Conservation (phyloP, 1,139 yeast genomes). For the Candida neerlandica region DNA sequence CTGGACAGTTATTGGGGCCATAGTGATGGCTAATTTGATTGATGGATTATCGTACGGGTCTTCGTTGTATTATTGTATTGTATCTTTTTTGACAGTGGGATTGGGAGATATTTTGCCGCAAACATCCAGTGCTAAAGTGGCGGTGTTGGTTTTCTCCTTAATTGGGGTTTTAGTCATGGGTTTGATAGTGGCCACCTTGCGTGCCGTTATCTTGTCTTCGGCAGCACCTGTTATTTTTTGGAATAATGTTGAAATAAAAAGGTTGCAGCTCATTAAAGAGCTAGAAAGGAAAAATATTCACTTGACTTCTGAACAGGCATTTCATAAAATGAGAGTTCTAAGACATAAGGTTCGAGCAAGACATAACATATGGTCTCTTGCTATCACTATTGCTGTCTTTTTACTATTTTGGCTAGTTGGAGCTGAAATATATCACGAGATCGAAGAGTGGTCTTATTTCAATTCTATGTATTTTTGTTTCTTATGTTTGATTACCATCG, state of each 20-base stretch:
- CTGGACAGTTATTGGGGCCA: conserved; percentile 73
- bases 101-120: conserved; percentile 70
- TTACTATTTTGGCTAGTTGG: conserved; percentile 70
- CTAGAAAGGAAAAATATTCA: conserved; percentile 21
- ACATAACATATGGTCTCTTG: conserved; percentile 36
- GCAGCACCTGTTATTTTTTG: conserved; percentile 66
- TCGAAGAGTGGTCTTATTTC: conserved; percentile 73
- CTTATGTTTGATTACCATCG: conserved; percentile 75
- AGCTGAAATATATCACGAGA: conserved; percentile 57
- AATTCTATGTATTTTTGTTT: conserved; percentile 72
- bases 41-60: conserved; percentile 53
- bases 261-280: conserved; percentile 21
- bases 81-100: conserved; percentile 77
- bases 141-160: conserved; percentile 63
- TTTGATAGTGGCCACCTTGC: conserved; percentile 66
- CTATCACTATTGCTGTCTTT: conserved; percentile 49
- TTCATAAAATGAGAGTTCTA: conserved; percentile 54
- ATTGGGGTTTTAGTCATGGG: conserved; percentile 75
- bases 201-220: conserved; percentile 61
- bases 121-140: conserved; percentile 53
- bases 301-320: conserved; percentile 45
- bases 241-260: conserved; percentile 54
- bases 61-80: conserved; percentile 69
- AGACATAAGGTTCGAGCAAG: conserved; percentile 37
- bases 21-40: conserved; percentile 42